Evolutionary conservation across 805 yeast species (phyloP).

Genomic region (Phaffomyces antillensis): DNA sequence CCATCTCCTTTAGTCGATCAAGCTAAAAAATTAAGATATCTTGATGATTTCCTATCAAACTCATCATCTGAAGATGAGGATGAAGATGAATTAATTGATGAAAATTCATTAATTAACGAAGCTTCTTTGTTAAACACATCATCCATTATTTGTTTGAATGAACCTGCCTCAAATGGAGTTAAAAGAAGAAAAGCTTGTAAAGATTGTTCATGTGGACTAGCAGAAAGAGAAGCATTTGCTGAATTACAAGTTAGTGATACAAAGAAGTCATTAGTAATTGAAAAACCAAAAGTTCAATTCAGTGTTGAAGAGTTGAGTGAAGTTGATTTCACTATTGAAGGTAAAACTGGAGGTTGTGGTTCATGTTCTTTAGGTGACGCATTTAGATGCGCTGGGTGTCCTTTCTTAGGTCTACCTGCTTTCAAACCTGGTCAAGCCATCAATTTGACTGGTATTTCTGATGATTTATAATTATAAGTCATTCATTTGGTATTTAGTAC

Average conservation of each 20-base stretch:
- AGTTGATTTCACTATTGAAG: conserved; percentile 92
- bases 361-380: conserved; percentile 98
- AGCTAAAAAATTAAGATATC: conserved; percentile 17
- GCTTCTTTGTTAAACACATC: conserved; percentile 31
- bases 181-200: conserved; percentile 89
- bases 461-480: conserved; percentile 47
- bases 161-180: conserved; percentile 48
- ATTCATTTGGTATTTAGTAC: neutral
- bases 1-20: conserved; percentile 13
- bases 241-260: conserved; percentile 31
- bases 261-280: conserved; percentile 15
- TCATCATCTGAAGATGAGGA: conserved; percentile 18
- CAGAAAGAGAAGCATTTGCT: conserved; percentile 71
- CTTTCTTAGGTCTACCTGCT: conserved; percentile 94
- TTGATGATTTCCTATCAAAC: conserved; percentile 6
- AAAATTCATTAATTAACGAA: conserved; percentile 30
- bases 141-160: conserved; percentile 25
- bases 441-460: conserved; percentile 66
- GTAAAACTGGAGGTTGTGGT: conserved; percentile 96
- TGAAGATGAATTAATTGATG: conserved; percentile 28
- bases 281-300: conserved; percentile 42
- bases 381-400: conserved; percentile 97
- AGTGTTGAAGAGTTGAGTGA: conserved; percentile 71
- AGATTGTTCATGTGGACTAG: conserved; percentile 96
- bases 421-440: conserved; percentile 95